Percentiles rank a stretch among this genome's conserved stretches.
Conservation (phyloP, 257 asterid genomes). For the Plantago major region DNA sequence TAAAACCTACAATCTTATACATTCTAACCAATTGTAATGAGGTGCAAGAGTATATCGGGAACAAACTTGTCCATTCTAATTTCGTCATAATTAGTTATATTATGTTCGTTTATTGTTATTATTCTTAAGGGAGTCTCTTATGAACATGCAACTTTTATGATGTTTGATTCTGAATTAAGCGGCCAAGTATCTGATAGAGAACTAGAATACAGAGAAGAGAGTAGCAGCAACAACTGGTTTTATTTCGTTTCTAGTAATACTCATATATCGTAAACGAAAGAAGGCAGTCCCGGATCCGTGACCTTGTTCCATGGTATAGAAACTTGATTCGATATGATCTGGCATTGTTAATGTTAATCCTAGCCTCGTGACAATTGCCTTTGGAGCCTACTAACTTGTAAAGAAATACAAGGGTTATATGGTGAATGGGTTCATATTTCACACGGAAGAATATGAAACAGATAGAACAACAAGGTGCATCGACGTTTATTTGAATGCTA, state of each 20-base stretch:
- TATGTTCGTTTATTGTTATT: no score
- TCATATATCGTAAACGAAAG: no score
- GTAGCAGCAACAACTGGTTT: no score
- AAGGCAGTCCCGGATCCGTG: background rate
- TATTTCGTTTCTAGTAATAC: no score
- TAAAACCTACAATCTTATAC: background rate
- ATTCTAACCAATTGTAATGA: background rate
- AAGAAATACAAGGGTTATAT: background rate
- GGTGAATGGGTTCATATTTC: background rate
- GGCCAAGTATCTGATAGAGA: background rate
- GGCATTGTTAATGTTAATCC: background rate
- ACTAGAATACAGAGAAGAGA: background rate
- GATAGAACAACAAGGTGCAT: background rate
- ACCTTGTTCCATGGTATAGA: background rate
- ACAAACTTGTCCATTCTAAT: no score
- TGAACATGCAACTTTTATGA: no score
- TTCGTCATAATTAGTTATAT: no score
- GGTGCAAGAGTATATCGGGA: no score
- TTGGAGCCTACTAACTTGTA: background rate
- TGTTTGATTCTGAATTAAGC: background rate
- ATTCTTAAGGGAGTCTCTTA: no score
- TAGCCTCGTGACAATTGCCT: background rate
- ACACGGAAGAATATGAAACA: background rate
- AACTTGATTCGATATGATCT: background rate
- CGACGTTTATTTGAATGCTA: background rate